Evolutionary conservation across 176 grass and related monocot species (phyloP).

Genomic region (Aegilops sharonensis): DNA sequence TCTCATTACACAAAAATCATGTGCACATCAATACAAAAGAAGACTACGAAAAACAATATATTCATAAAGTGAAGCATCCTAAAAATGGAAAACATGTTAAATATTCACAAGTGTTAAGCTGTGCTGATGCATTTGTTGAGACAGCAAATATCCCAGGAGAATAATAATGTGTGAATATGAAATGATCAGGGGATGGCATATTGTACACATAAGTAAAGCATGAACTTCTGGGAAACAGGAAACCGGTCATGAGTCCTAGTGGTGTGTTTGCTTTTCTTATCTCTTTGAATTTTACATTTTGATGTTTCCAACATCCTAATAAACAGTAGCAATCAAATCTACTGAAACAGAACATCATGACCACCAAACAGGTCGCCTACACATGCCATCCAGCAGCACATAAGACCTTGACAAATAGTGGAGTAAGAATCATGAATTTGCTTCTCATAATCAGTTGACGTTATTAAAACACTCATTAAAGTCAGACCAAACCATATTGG

Average conservation of each 20-base stretch:
- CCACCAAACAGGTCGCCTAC: background rate
- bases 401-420: background rate
- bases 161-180: background rate
- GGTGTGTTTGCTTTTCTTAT: background rate
- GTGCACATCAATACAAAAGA: conserved; percentile 14
- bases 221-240: conserved; percentile 4
- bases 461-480: background rate
- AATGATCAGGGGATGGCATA: background rate
- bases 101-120: background rate
- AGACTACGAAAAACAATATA: background rate
- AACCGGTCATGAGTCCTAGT: background rate
- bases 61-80: conserved; percentile 1
- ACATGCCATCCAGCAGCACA: background rate
- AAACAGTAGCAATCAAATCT: background rate
- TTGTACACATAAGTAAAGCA: background rate
- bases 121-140: background rate
- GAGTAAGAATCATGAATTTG: background rate
- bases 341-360: background rate
- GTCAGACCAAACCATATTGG: background rate
- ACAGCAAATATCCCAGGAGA: conserved; percentile 5
- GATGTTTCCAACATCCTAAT: background rate
- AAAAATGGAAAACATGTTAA: background rate
- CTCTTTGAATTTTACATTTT: conserved; percentile 1
- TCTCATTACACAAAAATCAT: conserved; percentile 21
- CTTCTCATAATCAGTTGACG: background rate